Base-by-base conservation (phyloP, 1,139 yeast species). In the Geotrichum histeridarum region DNA sequence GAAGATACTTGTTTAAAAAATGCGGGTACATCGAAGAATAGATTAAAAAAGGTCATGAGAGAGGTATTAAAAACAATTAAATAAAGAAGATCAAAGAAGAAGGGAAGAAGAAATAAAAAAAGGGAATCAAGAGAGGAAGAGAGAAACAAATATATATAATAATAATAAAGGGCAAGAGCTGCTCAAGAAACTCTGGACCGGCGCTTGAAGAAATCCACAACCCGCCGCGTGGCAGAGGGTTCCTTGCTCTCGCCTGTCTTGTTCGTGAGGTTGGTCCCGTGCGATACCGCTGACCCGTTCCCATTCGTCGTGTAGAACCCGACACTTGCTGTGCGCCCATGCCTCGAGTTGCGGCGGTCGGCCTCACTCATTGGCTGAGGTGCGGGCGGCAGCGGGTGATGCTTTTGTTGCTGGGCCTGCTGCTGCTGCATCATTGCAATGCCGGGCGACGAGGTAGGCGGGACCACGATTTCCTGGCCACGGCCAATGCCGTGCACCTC, bases 181-280 rank as follows among this genome's bases (percentile, higher is more conserved):
- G 27, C 37, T 33, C 37, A 33, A 33, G 37, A 33, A 14, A 49
- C 32, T 27, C 55, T 39, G 11, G 65, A 61, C 9, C 66, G 56
- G 31, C 67, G 59, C 53, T 61, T 62, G 57, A 64, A 60, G 51
- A 63, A 62, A 48, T 63, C 63, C 33, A 64, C 58, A 32, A 64
- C 60, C 54, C 57, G 57, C 32, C 54, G 42, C 31, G 58, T 49
- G 14, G 50, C 46, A 12, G 56, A 38, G n/a, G 43, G 12, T 11
- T 39, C 43, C 14, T 39, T 39, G 31, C 31, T 4, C 43, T 39
- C 30, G 9, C 17, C 17, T 4, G 41, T n/a, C 41, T 37, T 37
- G 41, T 12, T 37, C 37, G 37, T 33, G 37, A 33, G 4, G 37
- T 11, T n/a, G 37, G 37, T 12, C 6, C 12, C 37, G 37, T 38